Base-by-base conservation (phyloP, 805 yeast genomes). In the Yamadazyma kitorensis region DNA sequence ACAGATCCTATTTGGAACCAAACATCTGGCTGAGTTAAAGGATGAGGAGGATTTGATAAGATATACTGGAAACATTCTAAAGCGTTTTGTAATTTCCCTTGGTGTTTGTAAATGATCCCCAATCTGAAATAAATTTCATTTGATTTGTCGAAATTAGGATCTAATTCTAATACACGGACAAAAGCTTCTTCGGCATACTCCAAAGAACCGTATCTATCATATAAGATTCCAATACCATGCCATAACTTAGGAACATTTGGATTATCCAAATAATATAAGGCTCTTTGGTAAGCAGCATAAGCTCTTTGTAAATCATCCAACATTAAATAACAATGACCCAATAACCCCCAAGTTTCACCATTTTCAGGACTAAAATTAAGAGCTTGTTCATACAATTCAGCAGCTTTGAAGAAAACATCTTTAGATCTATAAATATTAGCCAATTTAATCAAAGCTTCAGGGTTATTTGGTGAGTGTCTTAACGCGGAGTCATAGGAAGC, bases 161-260 rank as follows among this genome's bases (percentile, higher is more conserved):
- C 98, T 70, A 93, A 77, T 57, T 89, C 96, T 57, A 93, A 69
- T 9, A 93, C 98, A 49, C 95, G 80, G 26, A 94, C 94, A 64
- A 93, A 91, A 4, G 98, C 98, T 61, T 93, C 98, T 59, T 93
- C 98, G 3, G 98, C 98, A 52, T 91, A 93, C 63, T 91, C 98
- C 44, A 91, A 66, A 4, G 95, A 85, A 17, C 98, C 98, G 58
- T 93, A 93, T 34, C 98, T 72, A 60, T 93, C 98, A 59, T 93
- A 93, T 41, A 93, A 71, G 39, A 93, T 93, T 22, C 98, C 98
- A 45, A 93, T 91, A 0, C 98, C 98, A 61, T 93, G 97, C 98
- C 98, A 93, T 48, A 93, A 74, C 56, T 88, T 88, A 37, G 98
- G 98, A 35, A 89, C 97, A 48, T 87, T 86, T 29, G 96, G 94